Evolutionary conservation across 768 basidiomycete species (phyloP), one percentile per base, ranked within the genome.

Genomic region (Saitozyma sp.): DNA sequence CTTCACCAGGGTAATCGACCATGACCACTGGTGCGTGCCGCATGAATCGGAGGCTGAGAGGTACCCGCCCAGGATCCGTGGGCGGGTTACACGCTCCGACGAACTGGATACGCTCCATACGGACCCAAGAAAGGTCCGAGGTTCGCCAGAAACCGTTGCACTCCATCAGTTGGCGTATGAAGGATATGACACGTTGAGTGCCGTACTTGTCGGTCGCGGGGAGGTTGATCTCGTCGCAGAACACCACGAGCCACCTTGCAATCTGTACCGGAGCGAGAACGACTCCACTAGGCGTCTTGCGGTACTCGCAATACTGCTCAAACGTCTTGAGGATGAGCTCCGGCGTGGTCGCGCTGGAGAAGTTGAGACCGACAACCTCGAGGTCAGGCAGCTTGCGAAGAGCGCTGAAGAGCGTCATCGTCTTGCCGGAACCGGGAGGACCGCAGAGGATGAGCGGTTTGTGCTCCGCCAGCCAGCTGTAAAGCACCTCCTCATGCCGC

Each of bases 41-140:
- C 51, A 99, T 84, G 87, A 99, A 99, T 62, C 96, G 88, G 78
- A 96, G 93, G 63, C 87, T 94, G 62, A 99, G 87, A 40, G 95
- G 94, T n/a, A 98, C 94, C 79, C 96, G 92, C 61, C 96, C 96
- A 51, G 96, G 94, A 81, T 99, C 96, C 16, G 96, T 98, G 3
- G 96, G 96, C 29, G 96, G 96, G 77, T 99, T 99, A 80, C 96
- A 99, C 55, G 96, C 96, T 54, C 96, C 96, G 50, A 99, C 96
- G 76, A 99, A 98, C 79, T 99, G 96, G 64, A 99, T 97, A n/a
- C 96, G 87, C 78, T 98, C 96, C 56, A 99, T 84, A 73, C 88
- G 91, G 70, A 99, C 93, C 94, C 95, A 99, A 13, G 93, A 86
- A 86, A 93, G 90, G 80, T 99, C 96, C 14, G 85, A 85, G 2